Base-by-base conservation (phyloP, 257 asterid species). In the Lycium ferocissimum region DNA sequence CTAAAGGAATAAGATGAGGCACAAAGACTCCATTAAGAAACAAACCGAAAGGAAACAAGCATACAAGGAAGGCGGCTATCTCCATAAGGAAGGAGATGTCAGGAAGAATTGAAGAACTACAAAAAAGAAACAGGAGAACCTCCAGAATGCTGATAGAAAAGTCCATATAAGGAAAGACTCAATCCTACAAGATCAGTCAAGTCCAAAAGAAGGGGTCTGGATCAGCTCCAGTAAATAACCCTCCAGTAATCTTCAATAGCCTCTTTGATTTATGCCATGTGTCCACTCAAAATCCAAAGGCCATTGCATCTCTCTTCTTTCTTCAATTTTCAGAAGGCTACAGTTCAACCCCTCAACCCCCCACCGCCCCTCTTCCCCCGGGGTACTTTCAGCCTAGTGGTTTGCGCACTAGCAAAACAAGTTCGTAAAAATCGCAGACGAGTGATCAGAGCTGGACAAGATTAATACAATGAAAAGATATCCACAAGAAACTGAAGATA, bases 401-500 rank as follows among this genome's bases (percentile, higher is more conserved):
- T 14, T 26, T 53, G 65, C 26, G 26, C 26, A 51, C 61, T 51
- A 72, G 65, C 63, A 22, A 51, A 14, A 20, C 61, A 53, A 15
- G 82, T 26, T 78, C 1, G 7, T 78, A 78, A 78, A 53, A 14
- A n/a, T 53, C 43, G 14, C 82, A 33, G 26, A 26, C 53, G 66
- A 33, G 47, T 78, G 49, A 78, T 78, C 47, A 26, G 9, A 51
- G 33, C 26, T 53, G 20, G 82, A 78, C 49, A 78, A 54, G 15
- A 13, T 26, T 78, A 78, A 78, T 35, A 78, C 33, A 45, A 78
- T 78, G 33, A 33, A 53, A 54, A 53, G 49, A 53, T 17, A 53
- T 78, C 47, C 82, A 78, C 26, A 78, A 54, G 62, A 53, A 78
- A 53, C 82, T 53, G 65, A 33, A 56, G 82, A 78, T 8, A 26